These are phyloP conservation scores for Aspergillus cejpii DNA, from an alignment of 2,329 filamentous ascomycete species.

Conservation along the genomic window DNA sequence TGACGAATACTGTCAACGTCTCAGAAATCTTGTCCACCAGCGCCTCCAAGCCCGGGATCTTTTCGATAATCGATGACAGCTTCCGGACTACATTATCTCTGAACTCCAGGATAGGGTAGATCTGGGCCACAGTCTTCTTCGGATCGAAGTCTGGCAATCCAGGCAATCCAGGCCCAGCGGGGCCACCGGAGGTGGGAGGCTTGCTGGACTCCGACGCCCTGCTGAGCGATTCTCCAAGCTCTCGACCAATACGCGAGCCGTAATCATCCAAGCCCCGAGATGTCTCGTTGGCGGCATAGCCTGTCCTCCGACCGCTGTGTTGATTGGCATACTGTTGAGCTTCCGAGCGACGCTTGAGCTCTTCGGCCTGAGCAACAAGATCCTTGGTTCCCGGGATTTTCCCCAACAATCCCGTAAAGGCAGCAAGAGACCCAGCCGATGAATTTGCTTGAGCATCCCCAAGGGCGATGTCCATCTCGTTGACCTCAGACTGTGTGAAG, in stretches of 20 bases:
- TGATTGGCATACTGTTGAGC: conserved; percentile 58
- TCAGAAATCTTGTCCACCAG: conserved; percentile 93
- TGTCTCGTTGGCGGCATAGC: conserved; percentile 22
- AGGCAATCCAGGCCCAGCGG: conserved; percentile 51
- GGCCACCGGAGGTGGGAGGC: conserved; percentile 38
- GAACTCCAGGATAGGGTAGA: conserved; percentile 92
- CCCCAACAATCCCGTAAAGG: conserved; percentile 65
- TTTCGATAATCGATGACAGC: conserved; percentile 78
- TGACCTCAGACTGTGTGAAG: conserved; percentile 77
- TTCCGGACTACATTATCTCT: conserved; percentile 86
- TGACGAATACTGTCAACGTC: conserved; percentile 82
- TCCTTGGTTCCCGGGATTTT: conserved; percentile 68
- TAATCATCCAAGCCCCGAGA: conserved; percentile 22
- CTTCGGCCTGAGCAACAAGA: conserved; percentile 60
- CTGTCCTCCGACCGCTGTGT: conserved; percentile 28
- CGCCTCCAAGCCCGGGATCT: conserved; percentile 81
- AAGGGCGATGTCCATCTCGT: conserved; percentile 69
- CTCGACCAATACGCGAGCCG: conserved; percentile 5
- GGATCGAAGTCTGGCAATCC: conserved; percentile 73
- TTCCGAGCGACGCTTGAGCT: conserved; percentile 55
- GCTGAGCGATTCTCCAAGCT: conserved; percentile 17
- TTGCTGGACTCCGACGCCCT: conserved; percentile 41
- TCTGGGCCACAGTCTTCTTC: conserved; percentile 67
- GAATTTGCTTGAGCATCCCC: conserved; percentile 57
- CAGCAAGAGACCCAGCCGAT: conserved; percentile 41